phyloP scores from a whole-genome alignment of 2,329 filamentous ascomycete species.

The Nemania abortiva region DNA sequence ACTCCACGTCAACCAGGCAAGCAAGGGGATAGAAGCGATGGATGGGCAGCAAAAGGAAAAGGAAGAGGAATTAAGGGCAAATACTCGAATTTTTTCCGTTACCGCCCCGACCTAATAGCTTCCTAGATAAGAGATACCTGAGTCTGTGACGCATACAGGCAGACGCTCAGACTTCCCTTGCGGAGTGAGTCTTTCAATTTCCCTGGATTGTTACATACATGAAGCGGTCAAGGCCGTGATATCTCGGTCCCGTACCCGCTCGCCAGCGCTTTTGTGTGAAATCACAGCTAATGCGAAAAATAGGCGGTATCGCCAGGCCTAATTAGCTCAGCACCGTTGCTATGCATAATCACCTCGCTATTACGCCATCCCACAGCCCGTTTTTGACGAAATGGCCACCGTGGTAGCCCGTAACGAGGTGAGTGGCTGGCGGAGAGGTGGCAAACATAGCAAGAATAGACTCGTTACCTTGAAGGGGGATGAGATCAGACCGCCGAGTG shows the following conservation, averaged over 20 bases:
- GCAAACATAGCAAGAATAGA: constrained; percentile 25
- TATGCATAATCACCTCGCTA: constrained; percentile 28
- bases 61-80: constrained; percentile 1
- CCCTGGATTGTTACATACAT: constrained; percentile 21
- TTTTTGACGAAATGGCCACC: constrained; percentile 8
- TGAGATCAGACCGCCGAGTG: constrained; percentile 21
- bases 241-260: constrained; percentile 25
- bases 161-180: constrained; percentile 26
- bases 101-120: constrained; percentile 15
- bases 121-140: constrained; percentile 10
- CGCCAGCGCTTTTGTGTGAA: constrained; percentile 1
- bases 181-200: constrained; percentile 21
- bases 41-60: constrained; percentile 18
- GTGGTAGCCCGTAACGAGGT: constrained; percentile 10
- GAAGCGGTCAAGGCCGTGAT: constrained; percentile 27
- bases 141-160: constrained; percentile 23
- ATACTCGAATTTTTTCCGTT: constrained; percentile 11
- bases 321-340: constrained; percentile 19
- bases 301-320: constrained; percentile 20
- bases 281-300: constrained; percentile 27
- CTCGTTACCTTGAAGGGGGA: constrained; percentile 19
- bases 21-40: not conserved
- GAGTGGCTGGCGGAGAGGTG: constrained; percentile 23
- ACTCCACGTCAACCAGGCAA: constrained; percentile 7
- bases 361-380: constrained; percentile 1